Evolutionary conservation across 2,329 filamentous ascomycete species (phyloP), one percentile per base, ranked within the genome.

Genomic region (Ophiocordyceps unilateralis): DNA sequence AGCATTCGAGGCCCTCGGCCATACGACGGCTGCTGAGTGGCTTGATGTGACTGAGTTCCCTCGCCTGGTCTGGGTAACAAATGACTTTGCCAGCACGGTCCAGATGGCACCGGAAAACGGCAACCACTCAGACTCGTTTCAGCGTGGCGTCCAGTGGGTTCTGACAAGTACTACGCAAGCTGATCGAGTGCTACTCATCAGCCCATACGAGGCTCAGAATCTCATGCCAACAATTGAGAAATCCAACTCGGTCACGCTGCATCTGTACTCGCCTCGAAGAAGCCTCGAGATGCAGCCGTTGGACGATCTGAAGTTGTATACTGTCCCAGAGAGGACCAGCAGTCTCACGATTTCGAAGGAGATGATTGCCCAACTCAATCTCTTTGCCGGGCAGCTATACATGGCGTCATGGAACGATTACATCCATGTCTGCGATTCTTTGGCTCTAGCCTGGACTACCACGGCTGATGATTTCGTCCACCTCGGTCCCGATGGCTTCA

Each of bases 351-450:
- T 52, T 45, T 41, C 48, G 17, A 20, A 11, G 0, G 20, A 42
- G 1, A 50, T 71, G 0, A 55, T 60, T 0, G 56, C 63, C 0
- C 63, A 74, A 44, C 63, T 85, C 0, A 80, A 79, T 39, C 56
- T 83, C 0, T 83, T 83, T 43, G 65, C 79, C 0, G 79, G 79
- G 0, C 75, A 79, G 47, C 61, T 83, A 0, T 83, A 82, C 50
- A 61, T 83, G 19, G 53, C 52, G 0, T 65, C 62, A 0, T 69
- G 63, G 39, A 47, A 58, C 0, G 67, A 79, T 45, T 83, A 82
- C 48, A 47, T 54, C 0, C 55, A 61, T 8, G 53, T 68, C 0
- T 76, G 73, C 46, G 51, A 58, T 1, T 69, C 66, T 42, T 57
- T 81, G 0, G 69, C 73, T 0, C 52, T 79, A 0, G 52, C 62